Conservation (phyloP, 2,329 filamentous ascomycete species). For the Talaromyces atroroseus region DNA sequence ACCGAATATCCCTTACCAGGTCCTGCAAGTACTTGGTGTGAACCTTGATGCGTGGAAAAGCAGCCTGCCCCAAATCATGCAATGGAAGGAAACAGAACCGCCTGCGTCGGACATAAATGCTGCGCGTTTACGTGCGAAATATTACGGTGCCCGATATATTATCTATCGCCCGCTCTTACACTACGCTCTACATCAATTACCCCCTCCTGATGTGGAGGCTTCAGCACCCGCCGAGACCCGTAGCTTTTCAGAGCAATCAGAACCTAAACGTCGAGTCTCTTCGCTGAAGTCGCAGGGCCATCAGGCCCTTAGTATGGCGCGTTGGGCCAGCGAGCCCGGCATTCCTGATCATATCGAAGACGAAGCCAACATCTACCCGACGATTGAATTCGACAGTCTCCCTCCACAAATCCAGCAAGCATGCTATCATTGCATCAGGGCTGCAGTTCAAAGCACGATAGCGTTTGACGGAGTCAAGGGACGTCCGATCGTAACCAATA, state of each 20-base stretch:
- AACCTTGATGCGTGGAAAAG: constrained; percentile 51
- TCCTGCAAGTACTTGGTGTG: constrained; percentile 39
- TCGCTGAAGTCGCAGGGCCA: constrained; percentile 29
- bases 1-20: constrained; percentile 20
- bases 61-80: constrained; percentile 48
- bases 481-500: constrained; percentile 84
- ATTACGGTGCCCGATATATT: constrained; percentile 87
- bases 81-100: constrained; percentile 61
- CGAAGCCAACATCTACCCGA: constrained; percentile 12
- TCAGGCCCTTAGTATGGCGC: constrained; percentile 26
- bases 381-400: constrained; percentile 33
- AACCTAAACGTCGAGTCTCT: constrained; percentile 30
- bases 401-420: constrained; percentile 48
- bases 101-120: constrained; percentile 72
- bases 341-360: constrained; percentile 20
- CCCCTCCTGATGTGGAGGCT: background rate
- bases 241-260: constrained; percentile 8
- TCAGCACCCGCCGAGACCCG: background rate
- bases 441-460: constrained; percentile 76
- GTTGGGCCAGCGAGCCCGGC: constrained; percentile 31
- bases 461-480: constrained; percentile 64
- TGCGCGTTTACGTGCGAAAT: constrained; percentile 84
- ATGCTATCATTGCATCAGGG: constrained; percentile 60
- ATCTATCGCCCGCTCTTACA: constrained; percentile 75
- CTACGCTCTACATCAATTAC: constrained; percentile 51